Conservation (phyloP, 345 rosid species). For the Ceriops decandra region DNA sequence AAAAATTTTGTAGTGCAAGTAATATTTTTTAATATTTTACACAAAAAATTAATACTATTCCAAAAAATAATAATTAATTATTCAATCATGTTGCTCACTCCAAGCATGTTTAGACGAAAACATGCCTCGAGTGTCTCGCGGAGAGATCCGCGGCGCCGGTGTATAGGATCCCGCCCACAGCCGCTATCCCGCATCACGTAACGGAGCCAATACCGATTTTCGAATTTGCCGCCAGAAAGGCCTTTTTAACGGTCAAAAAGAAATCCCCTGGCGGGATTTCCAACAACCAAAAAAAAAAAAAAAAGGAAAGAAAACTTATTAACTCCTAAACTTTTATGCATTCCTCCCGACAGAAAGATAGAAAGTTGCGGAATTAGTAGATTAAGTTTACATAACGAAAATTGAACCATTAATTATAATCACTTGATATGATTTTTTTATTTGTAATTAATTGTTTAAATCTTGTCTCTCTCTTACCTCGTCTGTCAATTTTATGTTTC, state of each 20-base stretch:
- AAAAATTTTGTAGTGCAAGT: too few species aligned
- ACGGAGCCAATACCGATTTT: constrained; percentile 9
- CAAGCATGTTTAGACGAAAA: constrained; percentile 30
- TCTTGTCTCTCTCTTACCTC: too few species aligned
- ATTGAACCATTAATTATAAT: too few species aligned
- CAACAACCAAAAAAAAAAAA: background rate
- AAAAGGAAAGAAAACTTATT: too few species aligned
- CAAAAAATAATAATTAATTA: background rate
- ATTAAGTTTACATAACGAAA: too few species aligned
- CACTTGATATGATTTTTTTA: too few species aligned
- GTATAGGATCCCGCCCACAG: constrained; percentile 6
- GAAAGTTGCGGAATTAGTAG: too few species aligned
- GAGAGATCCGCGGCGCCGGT: constrained; percentile 43
- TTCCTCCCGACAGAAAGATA: too few species aligned
- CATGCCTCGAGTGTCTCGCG: constrained; percentile 41
- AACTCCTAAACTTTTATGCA: too few species aligned
- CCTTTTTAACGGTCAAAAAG: constrained; percentile 35
- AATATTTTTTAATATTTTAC: background rate
- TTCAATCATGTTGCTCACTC: too few species aligned
- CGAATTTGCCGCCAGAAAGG: constrained; percentile 48
- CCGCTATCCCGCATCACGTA: constrained; percentile 1
- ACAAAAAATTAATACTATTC: background rate
- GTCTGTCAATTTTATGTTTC: too few species aligned
- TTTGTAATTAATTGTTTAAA: too few species aligned
- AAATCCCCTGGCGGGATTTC: constrained; percentile 11